Base-by-base conservation (phyloP, 768 basidiomycete genomes). In the Tylopilus sp. region DNA sequence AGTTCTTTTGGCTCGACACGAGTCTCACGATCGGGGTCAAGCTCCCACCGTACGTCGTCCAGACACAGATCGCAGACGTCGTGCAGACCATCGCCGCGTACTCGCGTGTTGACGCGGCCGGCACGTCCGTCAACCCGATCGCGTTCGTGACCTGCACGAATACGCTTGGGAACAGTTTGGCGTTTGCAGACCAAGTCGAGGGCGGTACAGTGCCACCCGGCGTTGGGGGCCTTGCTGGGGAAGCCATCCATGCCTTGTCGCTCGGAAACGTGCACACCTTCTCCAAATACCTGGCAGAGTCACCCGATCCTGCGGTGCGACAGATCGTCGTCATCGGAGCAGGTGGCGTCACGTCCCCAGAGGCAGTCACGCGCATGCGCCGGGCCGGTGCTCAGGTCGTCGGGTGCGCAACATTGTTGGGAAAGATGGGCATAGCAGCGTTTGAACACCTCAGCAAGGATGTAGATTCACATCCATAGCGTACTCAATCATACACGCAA, bases 111-210 rank as follows among this genome's bases (percentile, higher is more conserved):
- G 52, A 59, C 40, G 18, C 52, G 4, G 43, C 1, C 12, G 60
- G 49, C 13, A 48, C 49, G 39, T 57, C 62, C 17, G 46, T 59
- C 33, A 76, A 77, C 52, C 79, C 85, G 6, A 74, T 91, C 55
- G 76, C 87, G 11, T 93, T 89, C 69, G 62, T 92, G 60, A 86
- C 86, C 12, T 84, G 86, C 61, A 90, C 86, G 22, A 91, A 92
- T 62, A 91, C 89, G 3, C 75, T 93, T 17, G 90, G 90, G 22
- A 82, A 79, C 51, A 74, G 80, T 28, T 68, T 92, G 44, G 69
- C 85, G 31, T 87, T 87, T 58, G 58, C 74, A 1, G 81, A 84
- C 20, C 82, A 87, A 68, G 70, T 73, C 9, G 58, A 56, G 2
- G 54, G 51, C 8, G 45, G 45, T 54, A 88, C 87, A 5, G 70